Evolutionary conservation across 129 eudicot genomes (phyloP).

Genomic region (Arctium minus): DNA sequence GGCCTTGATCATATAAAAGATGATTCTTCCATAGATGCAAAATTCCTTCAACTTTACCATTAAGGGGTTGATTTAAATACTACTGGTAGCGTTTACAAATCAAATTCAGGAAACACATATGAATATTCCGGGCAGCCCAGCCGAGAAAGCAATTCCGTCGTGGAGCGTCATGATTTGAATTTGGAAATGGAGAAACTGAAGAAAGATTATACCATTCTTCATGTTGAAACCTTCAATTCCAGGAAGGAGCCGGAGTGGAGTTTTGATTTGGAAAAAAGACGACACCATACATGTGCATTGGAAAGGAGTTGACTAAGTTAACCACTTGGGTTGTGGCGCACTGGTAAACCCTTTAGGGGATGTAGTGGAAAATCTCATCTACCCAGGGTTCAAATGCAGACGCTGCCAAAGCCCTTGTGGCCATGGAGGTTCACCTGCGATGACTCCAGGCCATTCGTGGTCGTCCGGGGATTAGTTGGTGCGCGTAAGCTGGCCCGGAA

Average conservation of each 20-base stretch:
- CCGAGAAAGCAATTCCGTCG: conserved; percentile 77
- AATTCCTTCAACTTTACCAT: conserved; percentile 37
- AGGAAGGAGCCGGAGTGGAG: conserved; percentile 75
- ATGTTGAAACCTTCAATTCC: conserved; percentile 72
- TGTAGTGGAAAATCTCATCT: too few relatives aligned
- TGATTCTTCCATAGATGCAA: conserved; percentile 13
- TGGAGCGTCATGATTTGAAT: conserved; percentile 64
- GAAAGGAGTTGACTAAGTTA: conserved; percentile 52
- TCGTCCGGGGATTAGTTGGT: too few relatives aligned
- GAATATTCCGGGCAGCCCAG: conserved; percentile 75
- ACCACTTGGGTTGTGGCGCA: too few relatives aligned
- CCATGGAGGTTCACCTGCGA: too few relatives aligned
- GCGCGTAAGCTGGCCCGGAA: too few relatives aligned
- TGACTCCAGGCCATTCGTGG: too few relatives aligned
- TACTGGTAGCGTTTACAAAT: conserved; percentile 51
- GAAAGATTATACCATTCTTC: conserved; percentile 42
- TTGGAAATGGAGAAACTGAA: conserved; percentile 68
- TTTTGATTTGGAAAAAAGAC: conserved; percentile 37
- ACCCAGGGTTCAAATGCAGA: too few relatives aligned
- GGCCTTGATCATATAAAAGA: conserved; percentile 46
- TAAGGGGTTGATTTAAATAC: conserved; percentile 79
- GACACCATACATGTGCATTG: conserved; percentile 60
- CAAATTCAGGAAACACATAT: conserved; percentile 25
- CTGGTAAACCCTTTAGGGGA: too few relatives aligned
- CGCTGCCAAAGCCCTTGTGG: too few relatives aligned